phyloP scores from a whole-genome alignment of 2,329 filamentous ascomycete genomes.

The Paecilomyces sp. region DNA sequence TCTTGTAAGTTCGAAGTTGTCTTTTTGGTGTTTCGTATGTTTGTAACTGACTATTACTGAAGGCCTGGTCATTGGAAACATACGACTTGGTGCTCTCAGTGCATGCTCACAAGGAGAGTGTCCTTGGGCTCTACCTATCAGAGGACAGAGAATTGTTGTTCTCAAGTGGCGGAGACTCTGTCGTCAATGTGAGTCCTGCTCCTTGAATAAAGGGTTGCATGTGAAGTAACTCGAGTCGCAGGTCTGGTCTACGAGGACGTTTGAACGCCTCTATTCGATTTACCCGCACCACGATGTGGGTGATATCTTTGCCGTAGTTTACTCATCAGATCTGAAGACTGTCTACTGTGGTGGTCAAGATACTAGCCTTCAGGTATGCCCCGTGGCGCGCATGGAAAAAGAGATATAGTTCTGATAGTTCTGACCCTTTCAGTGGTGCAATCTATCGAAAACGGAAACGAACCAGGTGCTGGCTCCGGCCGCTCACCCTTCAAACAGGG shows the following conservation, averaged over 20 bases:
- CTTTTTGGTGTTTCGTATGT: not conserved
- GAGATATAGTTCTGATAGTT: constrained; percentile 7
- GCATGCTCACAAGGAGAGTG: constrained; percentile 84
- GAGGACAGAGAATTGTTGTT: constrained; percentile 70
- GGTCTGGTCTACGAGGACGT: constrained; percentile 74
- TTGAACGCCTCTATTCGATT: constrained; percentile 76
- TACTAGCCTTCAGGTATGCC: constrained; percentile 67
- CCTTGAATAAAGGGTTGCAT: not conserved
- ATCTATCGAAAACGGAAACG: constrained; percentile 57
- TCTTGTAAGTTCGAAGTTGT: constrained; percentile 43
- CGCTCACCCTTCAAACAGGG: constrained; percentile 66
- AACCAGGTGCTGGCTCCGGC: constrained; percentile 57
- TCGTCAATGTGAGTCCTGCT: constrained; percentile 62
- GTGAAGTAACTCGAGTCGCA: constrained; percentile 15
- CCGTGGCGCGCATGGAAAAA: not conserved
- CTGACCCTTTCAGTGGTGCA: constrained; percentile 59
- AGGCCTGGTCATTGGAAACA: constrained; percentile 79
- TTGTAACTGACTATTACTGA: not conserved
- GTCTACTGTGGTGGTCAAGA: constrained; percentile 92
- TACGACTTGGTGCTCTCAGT: constrained; percentile 74
- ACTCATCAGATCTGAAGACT: constrained; percentile 70
- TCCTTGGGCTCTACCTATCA: constrained; percentile 77
- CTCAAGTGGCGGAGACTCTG: constrained; percentile 86
- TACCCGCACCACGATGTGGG: constrained; percentile 92
- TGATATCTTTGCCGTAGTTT: constrained; percentile 92